A percentile compares a stretch with the other conserved stretches of the same genome.
Conservation (phyloP, 2,329 filamentous ascomycete species). For the Epichloe gansuensis region DNA sequence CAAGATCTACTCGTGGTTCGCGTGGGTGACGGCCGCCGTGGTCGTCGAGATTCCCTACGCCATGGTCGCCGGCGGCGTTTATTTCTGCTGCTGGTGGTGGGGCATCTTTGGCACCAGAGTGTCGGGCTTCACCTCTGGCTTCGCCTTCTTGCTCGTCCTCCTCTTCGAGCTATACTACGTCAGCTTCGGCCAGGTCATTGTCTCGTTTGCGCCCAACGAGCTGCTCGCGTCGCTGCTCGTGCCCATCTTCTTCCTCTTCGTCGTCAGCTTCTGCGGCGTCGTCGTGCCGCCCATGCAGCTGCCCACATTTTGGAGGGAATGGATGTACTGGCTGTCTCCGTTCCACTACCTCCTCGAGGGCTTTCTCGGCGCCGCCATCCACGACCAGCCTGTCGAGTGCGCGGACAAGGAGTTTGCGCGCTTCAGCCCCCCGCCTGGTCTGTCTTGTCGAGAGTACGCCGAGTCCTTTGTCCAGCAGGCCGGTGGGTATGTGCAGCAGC, state of each 20-base stretch:
- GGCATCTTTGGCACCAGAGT: constrained; percentile 35
- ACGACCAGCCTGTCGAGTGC: constrained; percentile 43
- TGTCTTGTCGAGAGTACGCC: constrained; percentile 48
- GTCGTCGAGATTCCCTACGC: constrained; percentile 59
- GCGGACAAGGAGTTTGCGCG: constrained; percentile 42
- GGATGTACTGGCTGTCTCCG: constrained; percentile 56
- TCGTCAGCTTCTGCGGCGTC: constrained; percentile 58
- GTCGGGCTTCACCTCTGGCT: constrained; percentile 44
- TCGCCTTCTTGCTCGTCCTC: constrained; percentile 50
- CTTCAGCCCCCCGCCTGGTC: constrained; percentile 44
- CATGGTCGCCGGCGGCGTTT: constrained; percentile 44
- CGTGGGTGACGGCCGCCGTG: constrained; percentile 53
- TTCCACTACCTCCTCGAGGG: constrained; percentile 55
- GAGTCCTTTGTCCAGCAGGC: constrained; percentile 35
- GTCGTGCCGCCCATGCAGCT: constrained; percentile 48
- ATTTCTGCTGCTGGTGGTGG: constrained; percentile 43
- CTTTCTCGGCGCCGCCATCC: constrained; percentile 41
- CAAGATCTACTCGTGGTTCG: constrained; percentile 68
- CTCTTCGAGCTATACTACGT: constrained; percentile 54
- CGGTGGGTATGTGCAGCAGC: constrained; percentile 47
- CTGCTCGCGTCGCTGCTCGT: constrained; percentile 53
- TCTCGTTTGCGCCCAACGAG: constrained; percentile 52
- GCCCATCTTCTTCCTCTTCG: constrained; percentile 57
- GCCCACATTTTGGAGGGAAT: constrained; percentile 48
- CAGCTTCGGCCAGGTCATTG: constrained; percentile 54